A percentile compares a stretch with the other conserved stretches of the same genome.
Conservation (phyloP, 1,284 basidiomycete species). For the Cutaneotrichosporon cyanovorans region DNA sequence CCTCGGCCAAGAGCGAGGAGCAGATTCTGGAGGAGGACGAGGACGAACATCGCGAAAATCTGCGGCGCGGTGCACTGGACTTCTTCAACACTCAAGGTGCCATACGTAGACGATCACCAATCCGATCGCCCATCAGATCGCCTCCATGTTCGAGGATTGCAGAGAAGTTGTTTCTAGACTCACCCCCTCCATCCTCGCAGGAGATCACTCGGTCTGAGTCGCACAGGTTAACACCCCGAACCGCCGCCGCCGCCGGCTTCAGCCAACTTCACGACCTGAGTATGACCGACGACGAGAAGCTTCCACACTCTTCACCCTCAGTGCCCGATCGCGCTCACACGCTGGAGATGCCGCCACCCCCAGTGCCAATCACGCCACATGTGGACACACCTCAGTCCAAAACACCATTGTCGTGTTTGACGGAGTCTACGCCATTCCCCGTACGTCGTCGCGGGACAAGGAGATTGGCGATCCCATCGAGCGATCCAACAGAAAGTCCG, state of each 20-base stretch:
- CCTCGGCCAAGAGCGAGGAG: background rate
- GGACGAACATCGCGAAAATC: constrained; percentile 6
- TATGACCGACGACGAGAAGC: constrained; percentile 3
- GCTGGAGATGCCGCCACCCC: constrained; percentile 10
- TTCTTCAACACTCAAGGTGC: constrained; percentile 33
- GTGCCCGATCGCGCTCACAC: background rate
- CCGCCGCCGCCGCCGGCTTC: constrained; percentile 37
- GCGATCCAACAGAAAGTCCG: constrained; percentile 4
- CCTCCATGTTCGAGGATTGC: background rate
- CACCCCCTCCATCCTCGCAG: constrained; percentile 1
- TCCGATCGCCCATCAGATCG: background rate
- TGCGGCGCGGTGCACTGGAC: constrained; percentile 23
- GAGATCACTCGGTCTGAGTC: background rate
- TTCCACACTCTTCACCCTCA: background rate
- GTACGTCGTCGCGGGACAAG: constrained; percentile 1
- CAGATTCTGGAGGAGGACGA: constrained; percentile 3
- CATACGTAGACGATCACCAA: constrained; percentile 7
- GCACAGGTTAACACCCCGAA: constrained; percentile 22
- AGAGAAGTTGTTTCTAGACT: background rate
- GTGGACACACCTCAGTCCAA: background rate
- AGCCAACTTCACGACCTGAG: constrained; percentile 37
- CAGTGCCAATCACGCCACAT: constrained; percentile 3
- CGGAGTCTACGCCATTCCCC: constrained; percentile 6
- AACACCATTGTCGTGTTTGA: background rate
- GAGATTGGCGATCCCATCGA: background rate